Evolutionary conservation across 2,329 filamentous ascomycete species (phyloP), one percentile per base, ranked within the genome.

Genomic region (Pseudogymnoascus sp.): DNA sequence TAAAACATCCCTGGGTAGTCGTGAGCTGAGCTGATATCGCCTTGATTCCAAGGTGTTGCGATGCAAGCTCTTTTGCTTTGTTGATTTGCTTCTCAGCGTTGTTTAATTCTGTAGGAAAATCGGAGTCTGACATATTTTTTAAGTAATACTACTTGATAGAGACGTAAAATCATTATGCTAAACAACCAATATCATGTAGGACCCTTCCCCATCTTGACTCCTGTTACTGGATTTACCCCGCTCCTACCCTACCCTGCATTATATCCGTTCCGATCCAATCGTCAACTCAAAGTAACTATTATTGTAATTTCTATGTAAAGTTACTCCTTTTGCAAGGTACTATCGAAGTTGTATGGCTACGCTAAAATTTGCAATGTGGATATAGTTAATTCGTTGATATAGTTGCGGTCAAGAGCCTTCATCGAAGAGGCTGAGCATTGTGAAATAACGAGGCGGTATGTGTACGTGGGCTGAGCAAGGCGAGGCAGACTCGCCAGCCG

Each of bases 1-100:
- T 71, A 40, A 68, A 70, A 60, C 60, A 68, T 28, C 67, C 69
- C 65, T 71, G 68, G 36, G 65, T 62, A 16, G 40, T 38, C 8
- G 63, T 59, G 1, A 62, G 63, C 34, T 65, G 64, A 46, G 67
- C 66, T 50, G 63, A 69, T 61, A 64, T 67, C 4, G 67, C 64
- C 14, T 42, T 34, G 23, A 65, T 62, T 12, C 59, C 62, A 23
- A 50, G 53, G 61, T 66, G 64, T n/a, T 40, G 44, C 21, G 37
- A 23, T n/a, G 67, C 66, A 16, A 68, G 66, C 28, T 63, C 12
- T 46, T 63, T 64, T 5, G 67, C 67, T 31, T 65, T 64, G 56
- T 59, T 61, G 62, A 56, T 37, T 38, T 67, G 64, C 63, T 66
- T 66, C 36, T 34, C 21, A 28, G 61, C 63, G 28, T 61, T 67